A percentile compares a stretch with the other conserved stretches of the same genome.
phyloP scores from a whole-genome alignment of 225 moss, liverwort and hornwort species.

The Sphagnum contortum region DNA sequence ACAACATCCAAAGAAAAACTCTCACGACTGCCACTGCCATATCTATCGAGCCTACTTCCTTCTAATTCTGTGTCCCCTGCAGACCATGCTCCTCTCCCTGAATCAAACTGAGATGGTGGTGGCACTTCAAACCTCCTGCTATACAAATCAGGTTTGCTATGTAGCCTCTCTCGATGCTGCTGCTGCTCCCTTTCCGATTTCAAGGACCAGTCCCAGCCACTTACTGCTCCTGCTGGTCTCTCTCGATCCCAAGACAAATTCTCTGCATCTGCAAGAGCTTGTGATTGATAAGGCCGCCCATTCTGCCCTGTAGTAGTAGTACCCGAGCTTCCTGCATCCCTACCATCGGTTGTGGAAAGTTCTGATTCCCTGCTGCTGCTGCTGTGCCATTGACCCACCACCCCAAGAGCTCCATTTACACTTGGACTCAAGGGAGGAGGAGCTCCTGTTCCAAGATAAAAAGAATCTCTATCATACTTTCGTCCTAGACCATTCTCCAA shows the following conservation, averaged over 20 bases:
- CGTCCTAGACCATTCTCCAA: constrained; percentile 42
- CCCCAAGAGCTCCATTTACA: constrained; percentile 36
- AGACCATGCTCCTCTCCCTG: constrained; percentile 38
- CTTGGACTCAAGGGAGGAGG: constrained; percentile 25
- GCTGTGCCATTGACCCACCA: constrained; percentile 40
- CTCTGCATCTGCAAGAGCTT: constrained; percentile 43
- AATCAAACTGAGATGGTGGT: constrained; percentile 34
- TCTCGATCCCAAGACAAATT: constrained; percentile 57
- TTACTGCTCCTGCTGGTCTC: constrained; percentile 34
- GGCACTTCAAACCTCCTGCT: constrained; percentile 27
- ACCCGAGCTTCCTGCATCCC: constrained; percentile 30
- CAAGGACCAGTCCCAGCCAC: constrained; percentile 36
- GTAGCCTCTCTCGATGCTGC: constrained; percentile 41
- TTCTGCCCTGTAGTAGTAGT: constrained; percentile 27
- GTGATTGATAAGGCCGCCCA: constrained; percentile 33
- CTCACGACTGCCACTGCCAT: constrained; percentile 69
- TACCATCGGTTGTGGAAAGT: constrained; percentile 27
- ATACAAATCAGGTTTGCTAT: constrained; percentile 44
- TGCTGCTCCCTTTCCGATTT: constrained; percentile 35
- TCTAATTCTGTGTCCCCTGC: constrained; percentile 62
- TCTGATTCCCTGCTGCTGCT: constrained; percentile 44
- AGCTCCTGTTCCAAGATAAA: constrained; percentile 40
- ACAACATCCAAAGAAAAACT: constrained; percentile 45
- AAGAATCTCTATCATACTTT: constrained; percentile 48
- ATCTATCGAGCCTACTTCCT: constrained; percentile 70